phyloP scores from a whole-genome alignment of 2,329 filamentous ascomycete genomes.

The Fusarium tuaranense region DNA sequence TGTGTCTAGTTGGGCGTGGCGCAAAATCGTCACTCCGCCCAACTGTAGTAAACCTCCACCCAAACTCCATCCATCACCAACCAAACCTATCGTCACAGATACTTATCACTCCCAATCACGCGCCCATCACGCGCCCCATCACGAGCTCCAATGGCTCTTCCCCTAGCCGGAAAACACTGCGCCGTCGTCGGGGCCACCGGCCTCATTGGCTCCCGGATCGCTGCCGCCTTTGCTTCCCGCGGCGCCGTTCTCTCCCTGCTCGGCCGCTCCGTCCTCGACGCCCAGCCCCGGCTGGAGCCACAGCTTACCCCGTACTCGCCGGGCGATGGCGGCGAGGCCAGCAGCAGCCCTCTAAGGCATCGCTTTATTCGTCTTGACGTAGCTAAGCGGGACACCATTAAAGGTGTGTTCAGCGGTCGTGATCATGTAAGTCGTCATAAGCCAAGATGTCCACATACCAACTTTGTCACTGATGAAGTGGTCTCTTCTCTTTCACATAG shows the following conservation, averaged over 20 bases:
- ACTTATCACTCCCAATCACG: not conserved
- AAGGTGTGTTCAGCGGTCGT: slow-evolving; percentile 44
- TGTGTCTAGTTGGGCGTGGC: not conserved
- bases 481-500: slow-evolving; percentile 2
- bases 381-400: slow-evolving; percentile 44
- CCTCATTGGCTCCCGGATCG: slow-evolving; percentile 77
- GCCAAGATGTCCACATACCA: not conserved
- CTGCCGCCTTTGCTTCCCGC: slow-evolving; percentile 71
- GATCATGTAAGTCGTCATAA: slow-evolving; percentile 20
- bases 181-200: slow-evolving; percentile 78
- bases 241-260: slow-evolving; percentile 72
- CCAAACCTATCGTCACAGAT: not conserved
- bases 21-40: not conserved
- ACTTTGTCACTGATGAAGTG: not conserved
- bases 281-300: slow-evolving; percentile 55
- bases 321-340: slow-evolving; percentile 3
- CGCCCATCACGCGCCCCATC: slow-evolving; percentile 4
- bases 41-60: slow-evolving; percentile 6
- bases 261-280: slow-evolving; percentile 64
- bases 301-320: slow-evolving; percentile 45
- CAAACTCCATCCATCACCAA: not conserved
- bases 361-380: slow-evolving; percentile 52
- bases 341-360: slow-evolving; percentile 42
- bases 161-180: slow-evolving; percentile 61
- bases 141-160: slow-evolving; percentile 42